Conservation (phyloP, 2,329 filamentous ascomycete genomes). For the Sporothrix luriei region DNA sequence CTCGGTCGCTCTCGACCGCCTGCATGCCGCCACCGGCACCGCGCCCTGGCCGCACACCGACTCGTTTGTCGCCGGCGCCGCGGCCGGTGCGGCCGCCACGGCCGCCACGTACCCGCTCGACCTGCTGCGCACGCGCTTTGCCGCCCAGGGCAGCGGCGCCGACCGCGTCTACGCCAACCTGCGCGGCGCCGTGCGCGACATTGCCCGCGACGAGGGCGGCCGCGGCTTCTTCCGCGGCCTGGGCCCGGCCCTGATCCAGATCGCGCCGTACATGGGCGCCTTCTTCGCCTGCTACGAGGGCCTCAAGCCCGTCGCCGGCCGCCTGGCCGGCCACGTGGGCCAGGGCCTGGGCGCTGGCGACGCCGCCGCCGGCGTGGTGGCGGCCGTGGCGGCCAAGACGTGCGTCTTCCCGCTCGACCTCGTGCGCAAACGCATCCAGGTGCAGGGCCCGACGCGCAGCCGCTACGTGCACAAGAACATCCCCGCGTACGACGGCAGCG, state of each 20-base stretch:
- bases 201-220: conserved; percentile 72
- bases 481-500: conserved; percentile 72
- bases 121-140: conserved; percentile 89
- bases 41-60: conserved; percentile 67
- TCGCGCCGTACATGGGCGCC: conserved; percentile 94
- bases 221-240: conserved; percentile 87
- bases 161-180: conserved; percentile 77
- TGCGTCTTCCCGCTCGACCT: conserved; percentile 91
- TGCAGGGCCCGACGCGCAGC: conserved; percentile 83
- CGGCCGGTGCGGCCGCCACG: conserved; percentile 80
- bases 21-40: conserved; percentile 41
- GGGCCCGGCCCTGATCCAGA: conserved; percentile 78
- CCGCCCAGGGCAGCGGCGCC: conserved; percentile 77
- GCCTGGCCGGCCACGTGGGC: neutral
- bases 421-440: conserved; percentile 88
- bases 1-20: conserved; percentile 65
- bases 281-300: conserved; percentile 92
- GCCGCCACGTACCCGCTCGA: conserved; percentile 89
- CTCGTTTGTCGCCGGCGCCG: conserved; percentile 80
- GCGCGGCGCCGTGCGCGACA: conserved; percentile 68
- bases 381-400: conserved; percentile 82
- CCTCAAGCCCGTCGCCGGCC: conserved; percentile 45
- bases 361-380: conserved; percentile 77
- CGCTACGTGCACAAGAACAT: conserved; percentile 86
- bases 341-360: conserved; percentile 63